Base-by-base conservation (phyloP, 2,329 filamentous ascomycete genomes). In the Beauveria australis region DNA sequence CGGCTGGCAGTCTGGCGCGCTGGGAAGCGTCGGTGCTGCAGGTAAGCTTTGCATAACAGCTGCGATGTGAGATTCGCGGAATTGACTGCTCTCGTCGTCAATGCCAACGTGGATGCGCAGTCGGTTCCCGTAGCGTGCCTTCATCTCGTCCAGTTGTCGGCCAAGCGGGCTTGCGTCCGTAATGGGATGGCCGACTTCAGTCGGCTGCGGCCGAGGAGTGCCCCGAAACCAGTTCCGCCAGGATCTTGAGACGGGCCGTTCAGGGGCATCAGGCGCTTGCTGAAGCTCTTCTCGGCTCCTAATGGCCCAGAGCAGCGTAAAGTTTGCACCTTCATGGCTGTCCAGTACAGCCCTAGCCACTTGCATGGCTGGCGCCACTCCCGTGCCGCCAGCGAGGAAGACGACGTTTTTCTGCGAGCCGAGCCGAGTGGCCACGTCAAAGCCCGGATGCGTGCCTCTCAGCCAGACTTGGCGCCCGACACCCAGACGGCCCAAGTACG, bases 361-460 rank as follows among this genome's bases (percentile, higher is more conserved):
- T 74, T 97, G 93, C 72, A 97, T 75, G 8, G 92, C 94, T 0
- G 93, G 91, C 18, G 91, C 92, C 67, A 99, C 89, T 1, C 94
- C 93, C 0, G 94, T 99, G 0, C 94, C 94, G 2, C 92, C 94
- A 1, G 92, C 94, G 24, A 97, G 76, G 69, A 97, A 96, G 2
- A 97, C 78, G 3, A 97, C 79, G n/a, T 68, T 68, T 24, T 66
- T 65, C 43, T 64, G 59, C 2, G 60, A 58, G 16, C 72, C 73
- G 2, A 76, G 66, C 12, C 74, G 65, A 7, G 65, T 55, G 5
- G 66, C 57, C 12, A 84, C 68, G 67, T 81, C 71, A 63, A 87
- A 90, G 52, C 93, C 91, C 1, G 84, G 72, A 66, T 89, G 84
- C 3, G 93, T 92, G 0, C 94, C 93, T 47, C 94, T 83, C 47